A percentile compares a stretch with the other conserved stretches of the same genome.
These are phyloP conservation scores for Hypoxylon fuscum DNA, from an alignment of 495 filamentous ascomycete genomes.

Conservation along the genomic window DNA sequence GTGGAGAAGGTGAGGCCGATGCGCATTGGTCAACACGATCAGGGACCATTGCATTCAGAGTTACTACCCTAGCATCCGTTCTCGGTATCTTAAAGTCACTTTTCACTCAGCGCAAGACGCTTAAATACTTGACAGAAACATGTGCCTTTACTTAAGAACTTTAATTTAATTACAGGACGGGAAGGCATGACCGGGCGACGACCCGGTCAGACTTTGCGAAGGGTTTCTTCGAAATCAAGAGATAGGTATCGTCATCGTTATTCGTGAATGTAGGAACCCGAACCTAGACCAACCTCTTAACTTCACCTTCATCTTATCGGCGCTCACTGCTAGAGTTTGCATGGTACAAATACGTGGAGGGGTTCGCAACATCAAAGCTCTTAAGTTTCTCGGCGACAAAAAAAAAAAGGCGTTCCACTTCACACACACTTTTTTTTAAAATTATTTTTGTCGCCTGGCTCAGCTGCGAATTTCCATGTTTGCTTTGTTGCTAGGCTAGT, in stretches of 20 bases:
- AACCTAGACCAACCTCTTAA: slow-evolving; percentile 12
- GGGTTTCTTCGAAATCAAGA: background rate
- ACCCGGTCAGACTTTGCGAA: slow-evolving; percentile 27
- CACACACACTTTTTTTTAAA: background rate
- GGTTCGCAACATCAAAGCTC: background rate
- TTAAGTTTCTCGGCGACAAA: background rate
- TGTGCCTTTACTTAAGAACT: slow-evolving; percentile 15
- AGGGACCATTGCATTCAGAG: slow-evolving; percentile 19
- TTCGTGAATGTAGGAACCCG: slow-evolving; percentile 34
- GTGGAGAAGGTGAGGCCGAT: slow-evolving; percentile 35
- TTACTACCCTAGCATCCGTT: slow-evolving; percentile 3
- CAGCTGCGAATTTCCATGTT: slow-evolving; percentile 33
- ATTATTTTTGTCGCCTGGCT: slow-evolving; percentile 9
- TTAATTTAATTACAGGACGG: slow-evolving; percentile 42
- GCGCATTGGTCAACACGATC: slow-evolving; percentile 26
- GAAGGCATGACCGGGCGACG: slow-evolving; percentile 26
- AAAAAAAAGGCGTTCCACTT: slow-evolving; percentile 20
- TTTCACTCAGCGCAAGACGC: background rate
- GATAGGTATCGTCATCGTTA: slow-evolving; percentile 20
- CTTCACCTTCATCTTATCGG: slow-evolving; percentile 13
- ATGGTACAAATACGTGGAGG: slow-evolving; percentile 4
- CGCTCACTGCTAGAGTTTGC: background rate
- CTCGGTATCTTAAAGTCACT: slow-evolving; percentile 27
- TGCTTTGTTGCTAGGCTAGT: slow-evolving; percentile 19
- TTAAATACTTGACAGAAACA: slow-evolving; percentile 16